phyloP scores from a whole-genome alignment of 257 asterid species.

The Solanum tacnaense region DNA sequence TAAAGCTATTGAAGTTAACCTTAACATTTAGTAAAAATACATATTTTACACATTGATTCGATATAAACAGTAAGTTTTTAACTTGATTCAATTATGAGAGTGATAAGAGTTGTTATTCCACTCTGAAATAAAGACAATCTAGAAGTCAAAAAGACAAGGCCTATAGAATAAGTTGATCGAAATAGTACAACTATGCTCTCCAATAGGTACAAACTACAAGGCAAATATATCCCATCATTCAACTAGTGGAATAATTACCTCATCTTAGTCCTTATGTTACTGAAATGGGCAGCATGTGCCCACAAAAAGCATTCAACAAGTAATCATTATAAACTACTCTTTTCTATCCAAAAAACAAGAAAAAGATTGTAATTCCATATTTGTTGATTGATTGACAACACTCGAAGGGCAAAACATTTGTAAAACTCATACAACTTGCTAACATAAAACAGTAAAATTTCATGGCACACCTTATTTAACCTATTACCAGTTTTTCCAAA shows the following conservation, averaged over 20 bases:
- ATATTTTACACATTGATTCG: neutral
- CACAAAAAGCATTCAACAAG: neutral
- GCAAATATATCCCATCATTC: neutral
- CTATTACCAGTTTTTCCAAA: neutral
- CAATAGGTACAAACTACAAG: conserved; percentile 1
- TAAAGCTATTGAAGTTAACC: neutral
- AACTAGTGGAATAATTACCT: conserved; percentile 2
- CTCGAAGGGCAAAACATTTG: neutral
- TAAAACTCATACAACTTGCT: neutral
- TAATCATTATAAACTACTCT: neutral
- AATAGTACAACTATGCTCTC: neutral
- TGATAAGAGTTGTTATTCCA: neutral
- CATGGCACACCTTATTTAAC: neutral
- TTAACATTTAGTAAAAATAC: too few species aligned
- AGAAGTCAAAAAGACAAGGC: neutral
- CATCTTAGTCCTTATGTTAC: neutral
- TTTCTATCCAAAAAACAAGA: neutral
- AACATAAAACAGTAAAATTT: neutral
- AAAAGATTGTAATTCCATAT: neutral
- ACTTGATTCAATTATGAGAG: neutral
- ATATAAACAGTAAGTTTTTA: neutral
- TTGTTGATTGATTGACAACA: neutral
- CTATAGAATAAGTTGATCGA: neutral
- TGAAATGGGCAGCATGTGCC: neutral
- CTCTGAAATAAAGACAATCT: neutral